These are phyloP conservation scores for Stentor coeruleus DNA, from an alignment of 73 alveolate species.

Conservation along the genomic window DNA sequence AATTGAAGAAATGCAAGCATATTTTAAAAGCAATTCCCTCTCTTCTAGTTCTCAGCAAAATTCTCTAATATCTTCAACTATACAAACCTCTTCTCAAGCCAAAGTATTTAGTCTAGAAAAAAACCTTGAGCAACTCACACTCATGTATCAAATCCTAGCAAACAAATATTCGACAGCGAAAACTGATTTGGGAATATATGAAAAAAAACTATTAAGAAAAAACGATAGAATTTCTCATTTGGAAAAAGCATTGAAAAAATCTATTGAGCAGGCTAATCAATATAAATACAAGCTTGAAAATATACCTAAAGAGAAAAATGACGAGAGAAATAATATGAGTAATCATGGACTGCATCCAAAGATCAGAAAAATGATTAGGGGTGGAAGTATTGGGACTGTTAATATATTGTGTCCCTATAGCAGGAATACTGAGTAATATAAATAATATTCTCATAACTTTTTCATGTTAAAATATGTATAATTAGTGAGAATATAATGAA, in stretches of 20 bases:
- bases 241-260: neutral
- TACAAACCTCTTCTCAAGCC: too few species aligned
- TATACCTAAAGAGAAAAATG: neutral
- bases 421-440: neutral
- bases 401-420: neutral
- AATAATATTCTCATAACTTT: too few species aligned
- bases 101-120: neutral
- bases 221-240: neutral
- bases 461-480: too few species aligned
- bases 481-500: too few species aligned
- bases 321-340: neutral
- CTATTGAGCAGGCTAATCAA: neutral
- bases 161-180: neutral
- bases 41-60: neutral
- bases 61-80: neutral
- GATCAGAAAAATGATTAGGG: neutral
- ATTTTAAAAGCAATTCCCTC: neutral
- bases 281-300: neutral
- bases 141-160: neutral
- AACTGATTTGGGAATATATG: neutral
- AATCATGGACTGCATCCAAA: too few species aligned
- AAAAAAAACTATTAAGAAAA: neutral
- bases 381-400: neutral
- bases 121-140: neutral
- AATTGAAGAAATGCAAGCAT: neutral